Percentiles rank a stretch among this genome's conserved stretches.
These are phyloP conservation scores for Tolypocladium ophioglossoides DNA, from an alignment of 2,329 filamentous ascomycete species.

Conservation along the genomic window DNA sequence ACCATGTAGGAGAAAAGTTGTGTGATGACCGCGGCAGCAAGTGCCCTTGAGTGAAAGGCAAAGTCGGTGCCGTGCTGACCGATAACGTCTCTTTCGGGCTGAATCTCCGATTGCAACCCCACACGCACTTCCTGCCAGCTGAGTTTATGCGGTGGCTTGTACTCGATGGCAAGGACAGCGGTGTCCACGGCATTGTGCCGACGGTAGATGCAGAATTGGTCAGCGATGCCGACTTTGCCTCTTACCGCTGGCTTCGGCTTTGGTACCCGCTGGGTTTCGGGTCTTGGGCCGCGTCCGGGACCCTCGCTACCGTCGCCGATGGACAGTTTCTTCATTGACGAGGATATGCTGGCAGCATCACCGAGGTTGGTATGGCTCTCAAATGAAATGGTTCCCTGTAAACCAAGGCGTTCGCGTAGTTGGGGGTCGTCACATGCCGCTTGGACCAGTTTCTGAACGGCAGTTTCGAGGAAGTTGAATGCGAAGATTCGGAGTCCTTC, in stretches of 20 bases:
- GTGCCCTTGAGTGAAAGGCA: constrained; percentile 15
- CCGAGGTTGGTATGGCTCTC: constrained; percentile 25
- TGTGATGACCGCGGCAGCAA: constrained; percentile 24
- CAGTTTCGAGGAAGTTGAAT: no score
- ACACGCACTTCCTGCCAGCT: constrained; percentile 18
- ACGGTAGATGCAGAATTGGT: constrained; percentile 19
- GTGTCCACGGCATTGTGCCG: neutral
- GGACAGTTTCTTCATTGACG: constrained; percentile 14
- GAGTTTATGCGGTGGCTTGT: constrained; percentile 24
- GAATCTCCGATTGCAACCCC: constrained; percentile 22
- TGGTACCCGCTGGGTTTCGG: neutral
- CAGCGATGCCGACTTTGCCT: constrained; percentile 18
- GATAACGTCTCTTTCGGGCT: constrained; percentile 20
- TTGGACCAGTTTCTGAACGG: constrained; percentile 17
- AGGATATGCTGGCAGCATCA: constrained; percentile 11
- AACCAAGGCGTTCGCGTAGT: constrained; percentile 17
- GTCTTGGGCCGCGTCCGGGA: no score
- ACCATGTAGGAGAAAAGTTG: constrained; percentile 30
- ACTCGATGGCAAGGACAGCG: neutral
- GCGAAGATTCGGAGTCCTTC: no score
- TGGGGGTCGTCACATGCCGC: constrained; percentile 13
- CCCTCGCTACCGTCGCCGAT: neutral
- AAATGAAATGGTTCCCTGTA: constrained; percentile 23
- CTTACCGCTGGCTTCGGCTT: constrained; percentile 3
- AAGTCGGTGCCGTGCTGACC: constrained; percentile 19